These are phyloP conservation scores for Hydrangea macrophylla DNA, from an alignment of 148 eudicot genomes.

Conservation along the genomic window DNA sequence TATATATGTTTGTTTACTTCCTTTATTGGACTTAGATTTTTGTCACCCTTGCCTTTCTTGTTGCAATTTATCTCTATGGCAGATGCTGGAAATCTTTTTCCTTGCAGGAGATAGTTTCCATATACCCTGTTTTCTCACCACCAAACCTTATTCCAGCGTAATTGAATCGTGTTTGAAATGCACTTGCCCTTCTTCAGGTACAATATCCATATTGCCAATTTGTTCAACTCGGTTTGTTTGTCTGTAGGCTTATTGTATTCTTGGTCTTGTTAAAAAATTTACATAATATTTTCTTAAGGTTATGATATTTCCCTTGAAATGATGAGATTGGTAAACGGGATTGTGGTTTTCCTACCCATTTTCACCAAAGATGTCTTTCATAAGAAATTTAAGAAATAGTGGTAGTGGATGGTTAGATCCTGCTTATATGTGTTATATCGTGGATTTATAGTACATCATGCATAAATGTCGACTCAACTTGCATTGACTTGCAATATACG, in stretches of 20 bases:
- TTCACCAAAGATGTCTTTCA: too few relatives aligned
- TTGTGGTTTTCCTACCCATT: neutral
- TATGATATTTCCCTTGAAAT: neutral
- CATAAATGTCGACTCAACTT: too few relatives aligned
- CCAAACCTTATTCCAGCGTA: constrained; percentile 71
- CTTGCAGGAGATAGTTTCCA: constrained; percentile 81
- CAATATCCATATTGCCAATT: neutral
- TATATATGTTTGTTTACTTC: neutral
- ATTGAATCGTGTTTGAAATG: constrained; percentile 89
- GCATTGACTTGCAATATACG: too few relatives aligned
- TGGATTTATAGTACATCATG: too few relatives aligned
- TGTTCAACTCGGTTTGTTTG: neutral
- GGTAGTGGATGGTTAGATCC: too few relatives aligned
- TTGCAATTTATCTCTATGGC: constrained; percentile 3
- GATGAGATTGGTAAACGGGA: neutral
- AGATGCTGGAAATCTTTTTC: constrained; percentile 4
- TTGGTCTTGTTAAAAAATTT: neutral
- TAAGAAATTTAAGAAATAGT: too few relatives aligned
- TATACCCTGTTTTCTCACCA: constrained; percentile 78
- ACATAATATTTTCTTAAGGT: neutral
- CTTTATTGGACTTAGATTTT: neutral
- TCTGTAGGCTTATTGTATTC: neutral
- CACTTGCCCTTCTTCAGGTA: constrained; percentile 89
- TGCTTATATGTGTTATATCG: too few relatives aligned
- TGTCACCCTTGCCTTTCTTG: neutral